These are phyloP conservation scores for Rhynchospora breviuscula DNA, from an alignment of 176 grass and related monocot species.

Conservation along the genomic window DNA sequence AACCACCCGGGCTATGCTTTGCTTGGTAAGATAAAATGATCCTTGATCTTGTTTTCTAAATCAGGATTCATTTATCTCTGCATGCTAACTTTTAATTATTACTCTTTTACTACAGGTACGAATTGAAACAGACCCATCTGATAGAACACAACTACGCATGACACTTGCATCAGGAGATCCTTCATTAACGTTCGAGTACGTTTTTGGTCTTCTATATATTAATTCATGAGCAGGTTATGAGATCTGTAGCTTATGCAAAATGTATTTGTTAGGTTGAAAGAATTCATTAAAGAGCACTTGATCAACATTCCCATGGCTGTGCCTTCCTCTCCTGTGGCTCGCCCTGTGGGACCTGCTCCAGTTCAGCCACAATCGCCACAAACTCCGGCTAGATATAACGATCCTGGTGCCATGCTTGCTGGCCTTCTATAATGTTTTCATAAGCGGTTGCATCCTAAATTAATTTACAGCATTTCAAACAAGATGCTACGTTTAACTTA, in stretches of 20 bases:
- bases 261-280: conserved; percentile 70
- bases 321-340: conserved; percentile 14
- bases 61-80: background rate
- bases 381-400: conserved; percentile 46
- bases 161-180: conserved; percentile 91
- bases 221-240: background rate
- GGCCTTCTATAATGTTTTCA: conserved; percentile 63
- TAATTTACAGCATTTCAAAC: conserved; percentile 33
- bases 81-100: background rate
- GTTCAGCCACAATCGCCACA: conserved; percentile 50
- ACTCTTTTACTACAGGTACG: conserved; percentile 44
- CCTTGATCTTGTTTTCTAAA: background rate
- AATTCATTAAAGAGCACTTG: conserved; percentile 87
- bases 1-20: conserved; percentile 65
- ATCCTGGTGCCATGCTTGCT: conserved; percentile 91
- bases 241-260: conserved; percentile 2
- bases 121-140: conserved; percentile 94
- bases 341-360: conserved; percentile 5
- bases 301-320: conserved; percentile 49
- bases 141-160: conserved; percentile 90
- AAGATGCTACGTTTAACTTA: conserved; percentile 35
- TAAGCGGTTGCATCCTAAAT: conserved; percentile 23
- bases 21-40: conserved; percentile 63
- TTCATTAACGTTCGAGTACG: conserved; percentile 85
- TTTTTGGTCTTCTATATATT: conserved; percentile 10